phyloP scores from a whole-genome alignment of 1,284 basidiomycete genomes.

The Anthracocystis walkeri region DNA sequence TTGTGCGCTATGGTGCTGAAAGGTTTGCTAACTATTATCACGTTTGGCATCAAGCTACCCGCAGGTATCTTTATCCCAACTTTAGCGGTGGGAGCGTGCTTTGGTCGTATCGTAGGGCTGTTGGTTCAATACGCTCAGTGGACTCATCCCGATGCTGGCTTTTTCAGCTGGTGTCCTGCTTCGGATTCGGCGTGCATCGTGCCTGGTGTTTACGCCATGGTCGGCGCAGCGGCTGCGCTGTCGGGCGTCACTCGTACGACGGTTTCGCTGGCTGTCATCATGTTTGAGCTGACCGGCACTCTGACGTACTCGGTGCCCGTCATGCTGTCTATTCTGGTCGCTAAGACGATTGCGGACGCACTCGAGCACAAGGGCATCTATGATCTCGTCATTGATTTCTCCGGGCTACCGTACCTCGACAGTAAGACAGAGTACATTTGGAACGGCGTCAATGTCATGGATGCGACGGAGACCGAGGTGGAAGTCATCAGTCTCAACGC shows the following conservation, averaged over 20 bases:
- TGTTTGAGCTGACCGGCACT: slow-evolving; percentile 95
- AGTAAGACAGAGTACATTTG: slow-evolving; percentile 88
- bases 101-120: slow-evolving; percentile 89
- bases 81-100: slow-evolving; percentile 92
- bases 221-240: slow-evolving; percentile 83
- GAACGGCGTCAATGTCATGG: slow-evolving; percentile 69
- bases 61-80: slow-evolving; percentile 98
- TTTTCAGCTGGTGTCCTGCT: slow-evolving; percentile 74
- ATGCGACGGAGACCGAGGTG: slow-evolving; percentile 60
- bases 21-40: slow-evolving; percentile 85
- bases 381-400: slow-evolving; percentile 88
- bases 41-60: slow-evolving; percentile 81
- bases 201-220: slow-evolving; percentile 84
- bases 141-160: slow-evolving; percentile 75
- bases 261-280: slow-evolving; percentile 93
- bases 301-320: slow-evolving; percentile 94
- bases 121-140: slow-evolving; percentile 82
- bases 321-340: slow-evolving; percentile 86
- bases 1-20: slow-evolving; percentile 73
- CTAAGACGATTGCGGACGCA: slow-evolving; percentile 85
- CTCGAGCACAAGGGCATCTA: slow-evolving; percentile 95
- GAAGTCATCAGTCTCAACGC: slow-evolving; percentile 72
- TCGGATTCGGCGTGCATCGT: slow-evolving; percentile 72
- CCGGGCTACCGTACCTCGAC: slow-evolving; percentile 81
- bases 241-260: slow-evolving; percentile 82